phyloP scores from a whole-genome alignment of 2,329 filamentous ascomycete genomes.

The Pseudogymnoascus verrucosus region DNA sequence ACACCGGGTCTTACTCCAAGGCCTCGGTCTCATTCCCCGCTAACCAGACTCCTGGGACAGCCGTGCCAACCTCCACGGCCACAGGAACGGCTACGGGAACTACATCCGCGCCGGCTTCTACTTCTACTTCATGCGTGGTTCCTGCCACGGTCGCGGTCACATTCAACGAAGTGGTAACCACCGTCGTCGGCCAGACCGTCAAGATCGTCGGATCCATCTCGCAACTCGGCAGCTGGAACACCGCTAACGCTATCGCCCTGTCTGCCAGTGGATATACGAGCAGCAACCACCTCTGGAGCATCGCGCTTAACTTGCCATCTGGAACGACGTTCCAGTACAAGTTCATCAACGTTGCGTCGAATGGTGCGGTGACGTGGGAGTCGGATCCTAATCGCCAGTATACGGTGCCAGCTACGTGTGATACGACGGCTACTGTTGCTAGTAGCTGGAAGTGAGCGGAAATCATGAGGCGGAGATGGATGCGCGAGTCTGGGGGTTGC shows the following conservation, averaged over 20 bases:
- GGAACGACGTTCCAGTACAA: constrained; percentile 57
- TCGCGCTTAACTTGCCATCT: constrained; percentile 43
- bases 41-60: constrained; percentile 1
- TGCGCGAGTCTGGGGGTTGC: neutral
- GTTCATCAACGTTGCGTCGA: constrained; percentile 50
- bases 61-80: neutral
- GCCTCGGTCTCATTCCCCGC: constrained; percentile 41
- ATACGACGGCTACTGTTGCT: constrained; percentile 14
- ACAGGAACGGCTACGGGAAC: neutral
- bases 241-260: constrained; percentile 44
- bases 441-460: constrained; percentile 14
- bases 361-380: constrained; percentile 55
- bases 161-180: constrained; percentile 51
- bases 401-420: constrained; percentile 15
- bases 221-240: constrained; percentile 55
- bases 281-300: constrained; percentile 52
- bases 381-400: constrained; percentile 29
- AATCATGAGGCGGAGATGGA: neutral
- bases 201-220: constrained; percentile 53
- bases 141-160: constrained; percentile 47
- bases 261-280: constrained; percentile 51
- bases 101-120: constrained; percentile 22
- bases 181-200: constrained; percentile 52
- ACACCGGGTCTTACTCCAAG: constrained; percentile 43
- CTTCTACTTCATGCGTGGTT: constrained; percentile 31